Conservation (phyloP, 495 filamentous ascomycete genomes). For the Halenospora varia region DNA sequence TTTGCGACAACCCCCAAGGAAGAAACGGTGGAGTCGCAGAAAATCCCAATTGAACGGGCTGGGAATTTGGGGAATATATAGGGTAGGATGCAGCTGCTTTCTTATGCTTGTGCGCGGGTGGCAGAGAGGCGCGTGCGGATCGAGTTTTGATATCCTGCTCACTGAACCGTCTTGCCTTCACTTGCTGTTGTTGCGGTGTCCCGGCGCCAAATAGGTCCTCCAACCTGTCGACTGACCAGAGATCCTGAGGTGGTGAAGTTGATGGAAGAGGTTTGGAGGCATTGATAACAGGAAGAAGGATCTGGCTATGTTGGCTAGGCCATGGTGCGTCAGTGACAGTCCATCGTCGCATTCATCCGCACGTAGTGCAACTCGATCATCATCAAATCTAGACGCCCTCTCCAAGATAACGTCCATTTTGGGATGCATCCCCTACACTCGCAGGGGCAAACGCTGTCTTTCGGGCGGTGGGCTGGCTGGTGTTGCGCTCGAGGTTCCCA, state of each 20-base stretch:
- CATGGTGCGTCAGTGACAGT: neutral
- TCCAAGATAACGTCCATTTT: neutral
- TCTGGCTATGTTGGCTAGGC: neutral
- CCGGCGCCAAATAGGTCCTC: neutral
- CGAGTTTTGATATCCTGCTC: conserved; percentile 18
- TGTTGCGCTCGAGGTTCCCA: neutral
- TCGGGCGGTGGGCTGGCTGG: neutral
- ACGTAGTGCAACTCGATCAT: neutral
- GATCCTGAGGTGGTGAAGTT: neutral
- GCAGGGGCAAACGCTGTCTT: neutral
- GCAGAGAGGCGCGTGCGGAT: conserved; percentile 10
- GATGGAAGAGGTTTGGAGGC: neutral
- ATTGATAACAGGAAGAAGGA: neutral
- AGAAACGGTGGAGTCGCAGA: conserved; percentile 4
- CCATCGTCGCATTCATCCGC: neutral
- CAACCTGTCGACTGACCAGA: neutral
- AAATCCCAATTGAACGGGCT: neutral
- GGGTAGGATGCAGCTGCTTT: conserved; percentile 9
- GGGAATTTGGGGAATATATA: conserved; percentile 12
- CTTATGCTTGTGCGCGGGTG: conserved; percentile 8
- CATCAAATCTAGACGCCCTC: neutral
- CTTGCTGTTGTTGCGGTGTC: neutral
- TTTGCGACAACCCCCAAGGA: neutral
- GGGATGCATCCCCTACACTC: neutral
- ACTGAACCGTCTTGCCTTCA: conserved; percentile 11